Conservation (phyloP, 1,284 basidiomycete genomes). For the Ceratobasidium theobromae region DNA sequence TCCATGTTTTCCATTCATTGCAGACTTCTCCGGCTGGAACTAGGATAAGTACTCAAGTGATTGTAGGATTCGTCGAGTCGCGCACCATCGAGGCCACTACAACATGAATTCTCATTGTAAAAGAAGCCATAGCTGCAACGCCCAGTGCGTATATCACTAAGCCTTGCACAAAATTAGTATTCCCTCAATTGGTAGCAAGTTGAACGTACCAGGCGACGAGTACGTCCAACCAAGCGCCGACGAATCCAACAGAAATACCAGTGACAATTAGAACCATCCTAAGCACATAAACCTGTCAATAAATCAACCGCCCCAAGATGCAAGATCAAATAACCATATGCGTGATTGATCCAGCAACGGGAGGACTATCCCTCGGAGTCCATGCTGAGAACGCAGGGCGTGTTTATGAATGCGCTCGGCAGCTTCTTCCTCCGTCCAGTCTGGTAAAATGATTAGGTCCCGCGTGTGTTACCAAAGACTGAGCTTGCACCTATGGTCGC, state of each 20-base stretch:
- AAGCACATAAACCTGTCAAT: neutral
- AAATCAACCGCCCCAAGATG: neutral
- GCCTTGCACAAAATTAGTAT: slow-evolving; percentile 46
- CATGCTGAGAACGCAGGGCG: slow-evolving; percentile 52
- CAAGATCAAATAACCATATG: slow-evolving; percentile 59
- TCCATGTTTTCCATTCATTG: slow-evolving; percentile 69
- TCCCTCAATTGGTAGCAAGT: neutral
- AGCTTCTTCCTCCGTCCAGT: slow-evolving; percentile 71
- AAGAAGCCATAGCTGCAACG: slow-evolving; percentile 70
- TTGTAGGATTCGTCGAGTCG: slow-evolving; percentile 34
- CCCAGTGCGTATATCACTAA: slow-evolving; percentile 69
- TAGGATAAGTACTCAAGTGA: no score
- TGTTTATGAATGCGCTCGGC: slow-evolving; percentile 61
- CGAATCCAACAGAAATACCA: slow-evolving; percentile 66
- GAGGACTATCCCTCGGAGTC: slow-evolving; percentile 56
- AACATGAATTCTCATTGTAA: slow-evolving; percentile 72
- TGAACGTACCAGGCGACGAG: slow-evolving; percentile 64
- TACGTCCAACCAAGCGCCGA: slow-evolving; percentile 73
- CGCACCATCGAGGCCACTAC: slow-evolving; percentile 71
- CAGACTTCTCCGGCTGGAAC: slow-evolving; percentile 68
- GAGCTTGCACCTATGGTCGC: slow-evolving; percentile 36
- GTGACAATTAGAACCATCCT: slow-evolving; percentile 53
- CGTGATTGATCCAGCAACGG: slow-evolving; percentile 59
- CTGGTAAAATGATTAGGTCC: slow-evolving; percentile 39
- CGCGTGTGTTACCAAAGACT: neutral